Conservation (phyloP, 768 basidiomycete species). For the Mycena haematopus region DNA sequence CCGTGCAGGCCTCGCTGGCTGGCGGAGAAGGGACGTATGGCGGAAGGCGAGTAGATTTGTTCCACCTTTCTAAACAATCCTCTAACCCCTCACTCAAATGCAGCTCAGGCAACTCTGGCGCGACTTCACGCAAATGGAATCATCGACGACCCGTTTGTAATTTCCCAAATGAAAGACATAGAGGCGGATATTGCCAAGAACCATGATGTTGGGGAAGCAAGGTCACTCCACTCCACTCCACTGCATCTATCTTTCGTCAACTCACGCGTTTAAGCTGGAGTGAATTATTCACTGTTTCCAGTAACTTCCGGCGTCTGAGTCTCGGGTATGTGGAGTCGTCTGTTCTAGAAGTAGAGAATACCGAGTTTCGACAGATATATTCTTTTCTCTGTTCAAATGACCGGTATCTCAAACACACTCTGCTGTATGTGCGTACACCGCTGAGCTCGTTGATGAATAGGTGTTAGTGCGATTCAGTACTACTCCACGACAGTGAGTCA, state of each 20-base stretch:
- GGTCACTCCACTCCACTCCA: slow-evolving; percentile 33
- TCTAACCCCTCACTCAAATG: neutral
- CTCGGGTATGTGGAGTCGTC: slow-evolving; percentile 45
- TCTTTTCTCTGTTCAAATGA: slow-evolving; percentile 65
- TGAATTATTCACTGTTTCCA: slow-evolving; percentile 47
- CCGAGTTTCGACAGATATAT: slow-evolving; percentile 36
- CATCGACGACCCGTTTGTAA: slow-evolving; percentile 52
- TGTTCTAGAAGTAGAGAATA: slow-evolving; percentile 9
- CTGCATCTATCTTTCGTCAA: neutral
- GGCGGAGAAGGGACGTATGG: slow-evolving; percentile 55
- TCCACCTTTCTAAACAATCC: neutral
- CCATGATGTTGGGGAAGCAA: slow-evolving; percentile 47
- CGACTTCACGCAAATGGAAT: slow-evolving; percentile 60
- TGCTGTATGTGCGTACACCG: neutral
- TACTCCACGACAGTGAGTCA: slow-evolving; percentile 50
- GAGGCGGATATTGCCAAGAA: slow-evolving; percentile 43
- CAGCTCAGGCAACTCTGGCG: slow-evolving; percentile 49
- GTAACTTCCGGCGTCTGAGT: slow-evolving; percentile 53
- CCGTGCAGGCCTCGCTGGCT: slow-evolving; percentile 54
- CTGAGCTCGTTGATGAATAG: slow-evolving; percentile 15
- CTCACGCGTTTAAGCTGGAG: slow-evolving; percentile 37
- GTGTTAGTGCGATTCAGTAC: slow-evolving; percentile 62
- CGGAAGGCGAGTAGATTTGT: slow-evolving; percentile 43
- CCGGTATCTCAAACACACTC: slow-evolving; percentile 44
- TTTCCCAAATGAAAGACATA: slow-evolving; percentile 53